Evolutionary conservation across 2,329 filamentous ascomycete genomes (phyloP).

Genomic region (Pseudonectria buxi): DNA sequence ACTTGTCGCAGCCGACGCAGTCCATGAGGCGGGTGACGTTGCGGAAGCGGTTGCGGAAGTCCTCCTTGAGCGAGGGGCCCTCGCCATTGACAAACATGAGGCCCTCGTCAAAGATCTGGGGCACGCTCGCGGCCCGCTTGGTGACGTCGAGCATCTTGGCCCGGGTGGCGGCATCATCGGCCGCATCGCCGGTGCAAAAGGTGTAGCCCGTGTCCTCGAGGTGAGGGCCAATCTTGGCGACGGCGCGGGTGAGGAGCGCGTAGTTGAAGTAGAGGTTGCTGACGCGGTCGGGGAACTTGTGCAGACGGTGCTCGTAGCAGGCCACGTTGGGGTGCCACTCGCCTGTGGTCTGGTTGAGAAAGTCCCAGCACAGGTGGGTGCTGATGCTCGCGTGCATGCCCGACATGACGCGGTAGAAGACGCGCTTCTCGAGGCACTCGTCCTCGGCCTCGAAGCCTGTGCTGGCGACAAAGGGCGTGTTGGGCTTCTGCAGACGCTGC

Average conservation of each 20-base stretch:
- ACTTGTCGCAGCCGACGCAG: constrained; percentile 98
- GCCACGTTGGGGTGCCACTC: constrained; percentile 84
- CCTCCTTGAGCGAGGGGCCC: constrained; percentile 78
- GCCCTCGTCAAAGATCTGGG: constrained; percentile 86
- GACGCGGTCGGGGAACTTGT: constrained; percentile 79
- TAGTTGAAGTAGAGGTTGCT: constrained; percentile 99
- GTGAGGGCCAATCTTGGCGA: constrained; percentile 82
- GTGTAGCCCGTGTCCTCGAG: constrained; percentile 66
- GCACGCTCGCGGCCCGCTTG: constrained; percentile 58
- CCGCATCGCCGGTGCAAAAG: constrained; percentile 81
- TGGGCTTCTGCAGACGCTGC: constrained; percentile 34
- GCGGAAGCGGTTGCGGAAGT: constrained; percentile 94
- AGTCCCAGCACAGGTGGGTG: constrained; percentile 92
- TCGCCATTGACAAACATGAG: constrained; percentile 85
- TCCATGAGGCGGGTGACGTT: constrained; percentile 98
- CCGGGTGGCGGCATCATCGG: constrained; percentile 73
- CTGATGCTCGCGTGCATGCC: constrained; percentile 99
- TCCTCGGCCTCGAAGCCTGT: constrained; percentile 73
- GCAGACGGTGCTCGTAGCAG: constrained; percentile 84
- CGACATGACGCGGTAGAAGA: constrained; percentile 91
- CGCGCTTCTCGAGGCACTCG: constrained; percentile 95
- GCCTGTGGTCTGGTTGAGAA: constrained; percentile 89
- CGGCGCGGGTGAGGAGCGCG: constrained; percentile 82
- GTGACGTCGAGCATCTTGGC: constrained; percentile 74
- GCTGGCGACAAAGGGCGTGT: constrained; percentile 54